phyloP scores from a whole-genome alignment of 352 stramenopile genomes.

The Phytopythium mirpurense region DNA sequence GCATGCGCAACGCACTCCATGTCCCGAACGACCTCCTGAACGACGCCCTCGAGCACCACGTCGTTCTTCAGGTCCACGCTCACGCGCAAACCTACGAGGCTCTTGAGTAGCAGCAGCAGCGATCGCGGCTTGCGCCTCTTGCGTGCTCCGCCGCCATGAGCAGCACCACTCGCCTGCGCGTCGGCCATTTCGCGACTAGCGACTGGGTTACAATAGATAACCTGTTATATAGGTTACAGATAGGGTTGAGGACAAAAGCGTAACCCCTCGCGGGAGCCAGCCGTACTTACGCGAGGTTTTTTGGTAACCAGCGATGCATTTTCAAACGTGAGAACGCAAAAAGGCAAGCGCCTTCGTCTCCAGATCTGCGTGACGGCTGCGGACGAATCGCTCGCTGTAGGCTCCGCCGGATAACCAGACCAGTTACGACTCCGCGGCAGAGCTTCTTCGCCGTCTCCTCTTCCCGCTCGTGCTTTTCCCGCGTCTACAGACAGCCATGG shows the following conservation, averaged over 20 bases:
- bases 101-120: slow-evolving; percentile 80
- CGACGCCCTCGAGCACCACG: slow-evolving; percentile 63
- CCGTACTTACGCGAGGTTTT: slow-evolving; percentile 29
- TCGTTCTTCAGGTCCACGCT: slow-evolving; percentile 85
- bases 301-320: background rate
- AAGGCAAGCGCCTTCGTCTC: too few relatives aligned
- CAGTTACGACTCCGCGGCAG: too few relatives aligned
- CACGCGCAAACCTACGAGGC: slow-evolving; percentile 73
- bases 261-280: slow-evolving; percentile 4
- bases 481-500: slow-evolving; percentile 28
- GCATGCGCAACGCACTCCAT: slow-evolving; percentile 60
- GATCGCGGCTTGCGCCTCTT: slow-evolving; percentile 43
- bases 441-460: background rate
- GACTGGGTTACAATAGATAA: too few relatives aligned
- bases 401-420: background rate
- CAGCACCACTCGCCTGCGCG: background rate
- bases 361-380: too few relatives aligned
- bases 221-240: too few relatives aligned
- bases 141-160: background rate
- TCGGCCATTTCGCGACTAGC: slow-evolving; percentile 3
- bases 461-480: background rate
- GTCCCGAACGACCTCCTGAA: slow-evolving; percentile 79
- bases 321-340: background rate
- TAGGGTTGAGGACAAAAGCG: too few relatives aligned
- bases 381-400: background rate